Percentiles rank a stretch among this genome's conserved stretches.
Evolutionary conservation across 306 rosid genomes (phyloP).

Genomic region (Rubus idaeus): DNA sequence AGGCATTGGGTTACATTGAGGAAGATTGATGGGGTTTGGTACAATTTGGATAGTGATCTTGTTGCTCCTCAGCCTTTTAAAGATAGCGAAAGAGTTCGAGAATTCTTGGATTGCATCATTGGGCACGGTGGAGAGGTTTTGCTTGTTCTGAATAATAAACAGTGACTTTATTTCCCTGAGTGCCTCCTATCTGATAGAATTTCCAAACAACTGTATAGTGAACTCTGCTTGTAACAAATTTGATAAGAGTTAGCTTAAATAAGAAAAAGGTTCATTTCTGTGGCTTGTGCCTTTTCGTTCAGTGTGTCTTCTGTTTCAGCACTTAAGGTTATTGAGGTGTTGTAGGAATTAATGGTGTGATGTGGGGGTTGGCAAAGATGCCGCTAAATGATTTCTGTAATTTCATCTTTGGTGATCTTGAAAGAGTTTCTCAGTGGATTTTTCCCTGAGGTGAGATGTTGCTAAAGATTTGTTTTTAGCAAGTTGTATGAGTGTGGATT

Average conservation of each 20-base stretch:
- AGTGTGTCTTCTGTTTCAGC: neutral
- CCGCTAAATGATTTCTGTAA: neutral
- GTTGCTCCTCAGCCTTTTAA: slow-evolving; percentile 53
- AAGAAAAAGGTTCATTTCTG: slow-evolving; percentile 5
- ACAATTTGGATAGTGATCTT: slow-evolving; percentile 88
- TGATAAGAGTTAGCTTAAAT: slow-evolving; percentile 19
- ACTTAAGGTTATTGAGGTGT: slow-evolving; percentile 4
- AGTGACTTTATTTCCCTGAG: slow-evolving; percentile 32
- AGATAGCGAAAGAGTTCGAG: slow-evolving; percentile 45
- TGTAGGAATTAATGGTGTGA: neutral
- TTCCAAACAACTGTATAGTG: neutral
- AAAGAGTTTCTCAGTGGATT: neutral
- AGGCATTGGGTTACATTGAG: slow-evolving; percentile 86
- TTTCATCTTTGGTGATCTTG: slow-evolving; percentile 1
- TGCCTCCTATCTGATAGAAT: neutral
- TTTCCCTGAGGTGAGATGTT: neutral
- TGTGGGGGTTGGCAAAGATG: neutral
- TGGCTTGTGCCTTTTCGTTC: neutral
- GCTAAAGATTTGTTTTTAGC: neutral
- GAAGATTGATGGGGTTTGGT: slow-evolving; percentile 67
- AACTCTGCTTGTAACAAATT: slow-evolving; percentile 21
- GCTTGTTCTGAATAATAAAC: slow-evolving; percentile 64
- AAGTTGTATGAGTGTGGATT: slow-evolving; percentile 4
- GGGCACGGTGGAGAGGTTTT: slow-evolving; percentile 69
- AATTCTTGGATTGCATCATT: slow-evolving; percentile 60